Percentiles rank a stretch among this genome's conserved stretches.
phyloP scores from a whole-genome alignment of 2,329 filamentous ascomycete genomes.

The Ilyonectria sp. region DNA sequence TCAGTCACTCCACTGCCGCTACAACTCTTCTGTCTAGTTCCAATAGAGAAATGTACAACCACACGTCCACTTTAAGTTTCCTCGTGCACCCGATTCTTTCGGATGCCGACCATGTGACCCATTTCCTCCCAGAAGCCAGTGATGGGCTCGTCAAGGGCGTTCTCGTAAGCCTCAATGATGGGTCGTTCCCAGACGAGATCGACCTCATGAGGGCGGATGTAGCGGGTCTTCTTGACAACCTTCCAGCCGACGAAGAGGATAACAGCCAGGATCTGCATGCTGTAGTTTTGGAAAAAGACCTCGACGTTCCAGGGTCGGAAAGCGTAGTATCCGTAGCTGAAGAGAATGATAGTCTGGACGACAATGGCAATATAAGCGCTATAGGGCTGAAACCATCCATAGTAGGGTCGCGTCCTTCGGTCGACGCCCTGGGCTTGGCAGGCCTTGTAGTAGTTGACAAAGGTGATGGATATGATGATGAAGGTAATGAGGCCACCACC shows the following conservation, averaged over 20 bases:
- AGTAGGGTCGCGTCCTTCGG: constrained; percentile 70
- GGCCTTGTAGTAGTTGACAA: constrained; percentile 65
- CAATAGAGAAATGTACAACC: no score
- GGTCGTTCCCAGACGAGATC: constrained; percentile 75
- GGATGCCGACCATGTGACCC: constrained; percentile 43
- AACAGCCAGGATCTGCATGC: constrained; percentile 69
- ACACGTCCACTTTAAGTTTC: no score
- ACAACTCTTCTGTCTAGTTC: no score
- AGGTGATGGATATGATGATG: constrained; percentile 66
- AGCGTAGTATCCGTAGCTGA: constrained; percentile 70
- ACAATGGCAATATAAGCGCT: constrained; percentile 63
- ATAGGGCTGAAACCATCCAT: constrained; percentile 72
- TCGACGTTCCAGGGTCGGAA: constrained; percentile 66
- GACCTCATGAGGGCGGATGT: constrained; percentile 67
- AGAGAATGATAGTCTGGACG: constrained; percentile 60
- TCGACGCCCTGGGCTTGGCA: constrained; percentile 67
- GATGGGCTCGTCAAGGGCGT: constrained; percentile 62
- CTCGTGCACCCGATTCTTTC: no score
- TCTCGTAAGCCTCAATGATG: constrained; percentile 71
- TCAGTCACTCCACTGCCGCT: no score
- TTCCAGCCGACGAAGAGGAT: constrained; percentile 75
- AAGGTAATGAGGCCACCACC: constrained; percentile 74
- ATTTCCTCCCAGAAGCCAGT: constrained; percentile 71
- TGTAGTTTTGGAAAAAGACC: constrained; percentile 69
- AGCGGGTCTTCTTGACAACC: constrained; percentile 70